Percentiles rank a stretch among this genome's conserved stretches.
These are phyloP conservation scores for Phaseolus lunatus DNA, from an alignment of 306 rosid species.

Conservation along the genomic window DNA sequence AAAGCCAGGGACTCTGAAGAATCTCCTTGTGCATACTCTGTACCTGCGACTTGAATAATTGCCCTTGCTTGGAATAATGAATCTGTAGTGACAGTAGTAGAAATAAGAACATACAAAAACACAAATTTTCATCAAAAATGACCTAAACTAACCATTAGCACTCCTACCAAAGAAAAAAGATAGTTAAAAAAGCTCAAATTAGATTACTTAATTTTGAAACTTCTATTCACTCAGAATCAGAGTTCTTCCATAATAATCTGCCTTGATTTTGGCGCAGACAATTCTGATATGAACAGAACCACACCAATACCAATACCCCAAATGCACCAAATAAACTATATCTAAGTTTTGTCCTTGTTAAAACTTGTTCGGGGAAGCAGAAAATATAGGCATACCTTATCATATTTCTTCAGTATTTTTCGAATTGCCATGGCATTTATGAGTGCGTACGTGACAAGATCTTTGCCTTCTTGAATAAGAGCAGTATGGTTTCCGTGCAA, in stretches of 20 bases:
- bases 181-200: neutral
- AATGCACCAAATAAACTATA: neutral
- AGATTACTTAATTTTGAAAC: neutral
- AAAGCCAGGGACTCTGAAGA: slow-evolving; percentile 97
- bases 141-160: slow-evolving; percentile 1
- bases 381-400: slow-evolving; percentile 62
- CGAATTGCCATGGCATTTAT: slow-evolving; percentile 83
- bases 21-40: slow-evolving; percentile 87
- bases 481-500: slow-evolving; percentile 52
- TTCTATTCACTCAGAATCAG: neutral
- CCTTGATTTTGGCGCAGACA: neutral
- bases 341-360: neutral
- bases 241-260: neutral
- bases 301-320: neutral
- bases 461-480: slow-evolving; percentile 79
- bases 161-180: neutral
- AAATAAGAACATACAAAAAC: slow-evolving; percentile 10
- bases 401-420: slow-evolving; percentile 91
- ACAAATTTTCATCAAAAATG: slow-evolving; percentile 18
- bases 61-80: slow-evolving; percentile 96
- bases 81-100: slow-evolving; percentile 55
- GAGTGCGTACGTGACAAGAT: slow-evolving; percentile 86
- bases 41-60: slow-evolving; percentile 78
- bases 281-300: neutral
- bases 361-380: slow-evolving; percentile 7